Conservation (phyloP, 2,329 filamentous ascomycete genomes). For the Ambrosiella cleistominuta region DNA sequence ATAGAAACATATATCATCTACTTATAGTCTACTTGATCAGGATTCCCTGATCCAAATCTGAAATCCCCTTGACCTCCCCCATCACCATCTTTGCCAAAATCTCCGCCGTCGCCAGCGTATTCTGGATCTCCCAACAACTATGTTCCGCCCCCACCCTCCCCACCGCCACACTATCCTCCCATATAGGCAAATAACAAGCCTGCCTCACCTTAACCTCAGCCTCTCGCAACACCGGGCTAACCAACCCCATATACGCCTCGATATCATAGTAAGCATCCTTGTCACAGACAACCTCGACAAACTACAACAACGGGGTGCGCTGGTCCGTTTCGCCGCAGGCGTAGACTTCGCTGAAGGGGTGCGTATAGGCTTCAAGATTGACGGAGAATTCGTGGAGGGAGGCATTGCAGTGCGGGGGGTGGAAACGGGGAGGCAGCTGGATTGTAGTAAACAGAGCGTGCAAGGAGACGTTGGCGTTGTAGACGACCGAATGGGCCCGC, state of each 20-base stretch:
- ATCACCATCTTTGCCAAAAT: slow-evolving; percentile 65
- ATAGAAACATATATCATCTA: not conserved
- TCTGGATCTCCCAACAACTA: slow-evolving; percentile 97
- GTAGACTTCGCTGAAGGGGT: slow-evolving; percentile 78
- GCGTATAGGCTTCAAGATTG: slow-evolving; percentile 83
- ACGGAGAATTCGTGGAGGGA: slow-evolving; percentile 43
- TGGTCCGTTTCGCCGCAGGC: slow-evolving; percentile 83
- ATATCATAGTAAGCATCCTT: slow-evolving; percentile 67
- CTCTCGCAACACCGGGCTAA: slow-evolving; percentile 48
- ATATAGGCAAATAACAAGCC: slow-evolving; percentile 79
- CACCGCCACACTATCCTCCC: slow-evolving; percentile 37
- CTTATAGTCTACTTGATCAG: not conserved
- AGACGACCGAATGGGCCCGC: slow-evolving; percentile 48
- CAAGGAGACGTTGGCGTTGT: slow-evolving; percentile 45
- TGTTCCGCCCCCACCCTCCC: slow-evolving; percentile 74
- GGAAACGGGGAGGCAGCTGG: slow-evolving; percentile 31
- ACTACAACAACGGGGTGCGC: slow-evolving; percentile 53
- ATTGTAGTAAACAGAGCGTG: slow-evolving; percentile 82
- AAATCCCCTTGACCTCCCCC: slow-evolving; percentile 50
- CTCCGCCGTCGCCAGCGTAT: slow-evolving; percentile 73
- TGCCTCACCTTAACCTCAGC: slow-evolving; percentile 58
- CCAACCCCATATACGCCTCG: slow-evolving; percentile 53
- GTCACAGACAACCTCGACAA: slow-evolving; percentile 61
- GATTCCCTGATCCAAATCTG: slow-evolving; percentile 41
- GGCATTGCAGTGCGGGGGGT: not conserved